Evolutionary conservation across 108 stramenopile species (phyloP), one percentile per base, ranked within the genome.

Genomic region (Cylindrotheca closterium): DNA sequence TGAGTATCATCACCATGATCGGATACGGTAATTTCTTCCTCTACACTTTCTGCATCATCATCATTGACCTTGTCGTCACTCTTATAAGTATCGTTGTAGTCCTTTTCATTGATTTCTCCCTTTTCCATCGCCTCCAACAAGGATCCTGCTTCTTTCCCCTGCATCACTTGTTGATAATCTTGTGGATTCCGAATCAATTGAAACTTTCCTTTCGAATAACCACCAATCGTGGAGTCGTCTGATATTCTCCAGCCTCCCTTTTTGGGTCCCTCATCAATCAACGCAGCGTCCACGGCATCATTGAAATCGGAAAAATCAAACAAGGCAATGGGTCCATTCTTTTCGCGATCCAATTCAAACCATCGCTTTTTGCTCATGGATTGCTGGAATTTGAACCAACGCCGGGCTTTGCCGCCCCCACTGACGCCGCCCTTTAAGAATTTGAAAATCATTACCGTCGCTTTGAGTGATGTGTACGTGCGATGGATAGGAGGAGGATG

Each of bases 181-280:
- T 48, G 3, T 18, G 45, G 47, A 30, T 69, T 63, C 25, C 29
- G 59, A 5, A 76, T 34, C 30, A 72, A 47, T 47, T 54, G 33
- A 17, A 67, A 26, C 18, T 47, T 60, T 4, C 58, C 77, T 58
- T 56, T 42, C 15, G 81, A 82, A 56, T 64, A 90, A 8, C 92
- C 92, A 19, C 86, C 92, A 73, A 93, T 93, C 32, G 88, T 83
- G 0, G 80, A 76, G 68, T 93, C 92, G 62, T 93, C 89, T 17
- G 84, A 83, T 30, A 81, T 77, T 66, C 87, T 80, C 92, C 92
- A 93, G 5, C 84, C 84, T 51, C 67, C 61, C 63, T 59, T 51
- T 12, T 69, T 56, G 8, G 59, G 45, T 32, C 34, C 21, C 48
- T 67, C 64, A 29, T 63, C 57, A n/a, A 70, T 65, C 30, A 17